Evolutionary conservation across 305 asterid genomes (phyloP).

Genomic region (Solanum hybrid): DNA sequence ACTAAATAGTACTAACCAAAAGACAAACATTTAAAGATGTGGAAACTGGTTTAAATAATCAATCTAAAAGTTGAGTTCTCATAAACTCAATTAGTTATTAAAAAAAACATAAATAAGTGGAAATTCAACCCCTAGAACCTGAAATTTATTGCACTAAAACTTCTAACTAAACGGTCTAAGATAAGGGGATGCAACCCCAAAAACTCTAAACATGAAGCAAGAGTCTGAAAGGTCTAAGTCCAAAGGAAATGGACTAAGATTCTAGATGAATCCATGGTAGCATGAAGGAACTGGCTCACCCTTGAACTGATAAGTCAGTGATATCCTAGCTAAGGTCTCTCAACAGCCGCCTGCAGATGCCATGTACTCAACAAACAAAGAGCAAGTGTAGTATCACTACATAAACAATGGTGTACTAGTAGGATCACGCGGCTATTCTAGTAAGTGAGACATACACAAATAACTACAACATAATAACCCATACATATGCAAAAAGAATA

Average conservation of each 20-base stretch:
- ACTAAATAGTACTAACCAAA: not conserved
- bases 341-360: accelerated
- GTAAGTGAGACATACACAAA: not conserved
- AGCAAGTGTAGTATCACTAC: too few relatives aligned
- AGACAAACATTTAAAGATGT: not conserved
- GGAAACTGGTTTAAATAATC: not conserved
- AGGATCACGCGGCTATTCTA: not conserved
- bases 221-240: not conserved
- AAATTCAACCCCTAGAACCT: not conserved
- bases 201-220: not conserved
- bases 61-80: not conserved
- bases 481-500: not conserved
- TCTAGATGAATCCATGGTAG: not conserved
- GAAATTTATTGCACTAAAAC: not conserved
- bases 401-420: too few relatives aligned
- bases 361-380: not conserved
- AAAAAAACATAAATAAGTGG: too few relatives aligned
- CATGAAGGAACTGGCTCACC: not conserved
- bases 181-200: not conserved
- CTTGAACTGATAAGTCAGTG: not conserved
- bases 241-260: not conserved
- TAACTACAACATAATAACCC: not conserved
- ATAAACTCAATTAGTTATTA: not conserved
- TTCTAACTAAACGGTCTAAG: not conserved
- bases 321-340: not conserved